Evolutionary conservation across 2,329 filamentous ascomycete genomes (phyloP).

Genomic region (Boeremia exigua): DNA sequence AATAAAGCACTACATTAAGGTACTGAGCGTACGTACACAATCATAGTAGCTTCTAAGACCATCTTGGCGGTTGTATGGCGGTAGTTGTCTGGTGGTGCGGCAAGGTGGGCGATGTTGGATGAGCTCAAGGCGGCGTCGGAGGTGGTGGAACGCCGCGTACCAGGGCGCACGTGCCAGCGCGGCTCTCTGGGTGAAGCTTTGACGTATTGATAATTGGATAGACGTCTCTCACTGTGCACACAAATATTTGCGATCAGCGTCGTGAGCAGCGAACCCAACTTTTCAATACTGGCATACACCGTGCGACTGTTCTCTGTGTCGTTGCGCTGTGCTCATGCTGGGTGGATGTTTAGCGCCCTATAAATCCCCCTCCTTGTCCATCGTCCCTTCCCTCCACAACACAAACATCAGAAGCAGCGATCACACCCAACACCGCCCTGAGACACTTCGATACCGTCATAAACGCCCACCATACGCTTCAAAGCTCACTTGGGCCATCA

Average conservation of each 20-base stretch:
- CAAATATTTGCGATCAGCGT: not conserved
- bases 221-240: not conserved
- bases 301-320: not conserved
- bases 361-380: conserved; percentile 3
- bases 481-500: not conserved
- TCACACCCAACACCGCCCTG: conserved; percentile 15
- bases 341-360: conserved; percentile 1
- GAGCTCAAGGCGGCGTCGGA: conserved; percentile 33
- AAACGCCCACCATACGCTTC: not conserved
- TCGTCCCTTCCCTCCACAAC: conserved; percentile 25
- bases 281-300: too few relatives aligned
- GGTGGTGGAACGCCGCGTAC: conserved; percentile 20
- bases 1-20: conserved; percentile 16
- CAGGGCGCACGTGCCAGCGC: conserved; percentile 8
- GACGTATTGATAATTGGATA: not conserved
- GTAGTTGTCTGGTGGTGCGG: conserved; percentile 10
- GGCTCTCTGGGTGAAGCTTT: conserved; percentile 6
- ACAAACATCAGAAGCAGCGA: conserved; percentile 23
- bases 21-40: conserved; percentile 64
- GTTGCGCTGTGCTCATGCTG: not conserved
- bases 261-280: too few relatives aligned
- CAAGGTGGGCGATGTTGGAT: conserved; percentile 23
- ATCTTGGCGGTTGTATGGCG: conserved; percentile 65
- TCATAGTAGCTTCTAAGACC: conserved; percentile 99
- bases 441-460: not conserved